Conservation (phyloP, 768 basidiomycete genomes). For the Tricholoma saponaceum region DNA sequence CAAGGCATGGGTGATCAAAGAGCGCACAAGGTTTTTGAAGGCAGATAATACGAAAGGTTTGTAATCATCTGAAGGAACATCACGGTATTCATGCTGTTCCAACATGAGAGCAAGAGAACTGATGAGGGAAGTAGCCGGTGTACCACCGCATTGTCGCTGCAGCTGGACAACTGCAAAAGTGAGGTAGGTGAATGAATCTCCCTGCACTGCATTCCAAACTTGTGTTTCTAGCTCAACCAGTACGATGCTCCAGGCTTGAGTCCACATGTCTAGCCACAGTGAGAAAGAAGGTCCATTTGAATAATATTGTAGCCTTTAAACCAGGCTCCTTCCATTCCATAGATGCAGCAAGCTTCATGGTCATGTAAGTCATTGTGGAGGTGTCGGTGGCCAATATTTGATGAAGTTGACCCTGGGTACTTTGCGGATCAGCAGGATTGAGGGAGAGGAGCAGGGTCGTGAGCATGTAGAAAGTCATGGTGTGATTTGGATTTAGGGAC, state of each 20-base stretch:
- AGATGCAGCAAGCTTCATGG: constrained; percentile 45
- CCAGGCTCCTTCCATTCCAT: constrained; percentile 66
- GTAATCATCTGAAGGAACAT: constrained; percentile 48
- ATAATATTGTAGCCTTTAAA: constrained; percentile 66
- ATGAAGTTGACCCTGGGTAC: constrained; percentile 40
- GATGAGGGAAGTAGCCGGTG: constrained; percentile 31
- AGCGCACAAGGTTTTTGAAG: constrained; percentile 70
- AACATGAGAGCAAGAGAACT: constrained; percentile 27
- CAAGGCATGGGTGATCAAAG: constrained; percentile 70
- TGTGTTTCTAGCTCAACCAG: constrained; percentile 76
- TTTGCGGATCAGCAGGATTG: constrained; percentile 58
- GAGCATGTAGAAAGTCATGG: constrained; percentile 67
- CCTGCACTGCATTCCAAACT: constrained; percentile 80
- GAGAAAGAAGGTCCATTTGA: constrained; percentile 87
- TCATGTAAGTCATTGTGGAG: constrained; percentile 53
- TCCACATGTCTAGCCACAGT: constrained; percentile 72
- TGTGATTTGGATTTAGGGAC: constrained; percentile 58
- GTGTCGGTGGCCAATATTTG: constrained; percentile 43
- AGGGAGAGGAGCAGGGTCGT: constrained; percentile 61
- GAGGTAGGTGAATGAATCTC: constrained; percentile 75
- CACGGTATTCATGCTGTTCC: constrained; percentile 43
- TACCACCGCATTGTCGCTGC: constrained; percentile 36
- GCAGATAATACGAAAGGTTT: constrained; percentile 50
- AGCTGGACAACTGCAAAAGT: constrained; percentile 53
- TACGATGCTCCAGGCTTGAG: constrained; percentile 55